Conservation (phyloP, 2,329 filamentous ascomycete genomes). For the Cercospora sp. region DNA sequence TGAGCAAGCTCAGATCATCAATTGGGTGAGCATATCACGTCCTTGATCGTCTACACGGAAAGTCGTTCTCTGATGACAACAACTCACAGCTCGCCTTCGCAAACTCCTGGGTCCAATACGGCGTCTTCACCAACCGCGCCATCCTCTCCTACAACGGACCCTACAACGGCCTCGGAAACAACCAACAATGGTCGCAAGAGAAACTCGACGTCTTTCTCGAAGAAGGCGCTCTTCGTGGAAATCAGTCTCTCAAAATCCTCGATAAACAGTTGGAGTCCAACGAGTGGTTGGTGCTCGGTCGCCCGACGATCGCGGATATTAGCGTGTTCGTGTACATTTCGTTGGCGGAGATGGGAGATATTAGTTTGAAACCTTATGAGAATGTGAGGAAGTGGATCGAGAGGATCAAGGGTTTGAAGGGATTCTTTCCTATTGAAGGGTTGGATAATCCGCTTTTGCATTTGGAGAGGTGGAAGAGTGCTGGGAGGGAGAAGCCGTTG, state of each 20-base stretch:
- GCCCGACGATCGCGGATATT: conserved; percentile 30
- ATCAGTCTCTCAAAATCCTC: neutral
- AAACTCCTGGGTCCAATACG: conserved; percentile 17
- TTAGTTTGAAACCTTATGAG: conserved; percentile 23
- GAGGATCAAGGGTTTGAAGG: conserved; percentile 9
- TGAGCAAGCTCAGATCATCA: neutral
- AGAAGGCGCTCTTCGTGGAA: conserved; percentile 10
- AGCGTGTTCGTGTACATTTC: conserved; percentile 29
- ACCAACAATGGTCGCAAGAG: conserved; percentile 59
- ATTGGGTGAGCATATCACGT: neutral
- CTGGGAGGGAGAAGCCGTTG: conserved; percentile 7
- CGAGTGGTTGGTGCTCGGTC: neutral
- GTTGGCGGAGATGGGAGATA: conserved; percentile 28
- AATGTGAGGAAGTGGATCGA: conserved; percentile 20
- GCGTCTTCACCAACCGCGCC: conserved; percentile 28
- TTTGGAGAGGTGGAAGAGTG: conserved; percentile 9
- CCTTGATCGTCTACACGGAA: neutral
- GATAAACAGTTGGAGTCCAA: neutral
- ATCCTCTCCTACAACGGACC: conserved; percentile 28
- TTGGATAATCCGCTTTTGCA: conserved; percentile 4
- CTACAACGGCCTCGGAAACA: conserved; percentile 37
- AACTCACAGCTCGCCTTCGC: conserved; percentile 13
- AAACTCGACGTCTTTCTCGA: conserved; percentile 52
- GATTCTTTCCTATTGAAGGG: conserved; percentile 21
- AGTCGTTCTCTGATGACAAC: neutral